Percentiles rank a stretch among this genome's conserved stretches.
phyloP scores from a whole-genome alignment of 2,329 filamentous ascomycete species.

The Plenodomus lindquistii region DNA sequence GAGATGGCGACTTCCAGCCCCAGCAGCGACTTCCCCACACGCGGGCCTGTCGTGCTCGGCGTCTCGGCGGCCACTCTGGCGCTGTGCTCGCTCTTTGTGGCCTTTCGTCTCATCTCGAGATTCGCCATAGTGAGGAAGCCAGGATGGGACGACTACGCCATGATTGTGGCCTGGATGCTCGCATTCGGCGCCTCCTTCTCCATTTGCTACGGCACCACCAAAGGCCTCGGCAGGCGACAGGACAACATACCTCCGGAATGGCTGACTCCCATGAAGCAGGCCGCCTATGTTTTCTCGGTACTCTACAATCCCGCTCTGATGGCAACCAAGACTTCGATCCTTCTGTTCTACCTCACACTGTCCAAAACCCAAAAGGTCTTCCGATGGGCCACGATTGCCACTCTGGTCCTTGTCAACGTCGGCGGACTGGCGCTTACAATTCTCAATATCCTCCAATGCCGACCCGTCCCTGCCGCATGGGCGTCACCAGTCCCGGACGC shows the following conservation, averaged over 20 bases:
- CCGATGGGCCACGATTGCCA: constrained; percentile 78
- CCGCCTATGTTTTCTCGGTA: constrained; percentile 64
- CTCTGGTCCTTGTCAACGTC: constrained; percentile 75
- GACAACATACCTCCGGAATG: constrained; percentile 58
- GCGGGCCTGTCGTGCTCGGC: constrained; percentile 60
- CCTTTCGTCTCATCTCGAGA: constrained; percentile 72
- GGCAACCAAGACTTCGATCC: constrained; percentile 89
- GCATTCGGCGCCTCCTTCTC: constrained; percentile 69
- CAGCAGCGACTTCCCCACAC: constrained; percentile 24
- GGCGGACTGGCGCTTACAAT: constrained; percentile 80
- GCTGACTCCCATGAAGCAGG: constrained; percentile 58
- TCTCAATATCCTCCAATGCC: constrained; percentile 86
- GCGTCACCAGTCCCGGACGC: constrained; percentile 48
- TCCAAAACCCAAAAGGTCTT: constrained; percentile 79
- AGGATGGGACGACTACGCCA: constrained; percentile 78
- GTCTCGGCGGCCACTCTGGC: constrained; percentile 72
- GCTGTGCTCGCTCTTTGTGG: constrained; percentile 74
- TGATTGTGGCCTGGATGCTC: constrained; percentile 76
- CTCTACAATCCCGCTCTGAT: constrained; percentile 83
- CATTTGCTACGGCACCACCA: constrained; percentile 65
- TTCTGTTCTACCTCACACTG: constrained; percentile 85
- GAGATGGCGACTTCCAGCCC: constrained; percentile 30
- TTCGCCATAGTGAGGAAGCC: constrained; percentile 72
- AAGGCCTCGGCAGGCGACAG: constrained; percentile 72
- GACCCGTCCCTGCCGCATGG: constrained; percentile 73